Base-by-base conservation (phyloP, 768 basidiomycete genomes). In the Tylopilus felleus region DNA sequence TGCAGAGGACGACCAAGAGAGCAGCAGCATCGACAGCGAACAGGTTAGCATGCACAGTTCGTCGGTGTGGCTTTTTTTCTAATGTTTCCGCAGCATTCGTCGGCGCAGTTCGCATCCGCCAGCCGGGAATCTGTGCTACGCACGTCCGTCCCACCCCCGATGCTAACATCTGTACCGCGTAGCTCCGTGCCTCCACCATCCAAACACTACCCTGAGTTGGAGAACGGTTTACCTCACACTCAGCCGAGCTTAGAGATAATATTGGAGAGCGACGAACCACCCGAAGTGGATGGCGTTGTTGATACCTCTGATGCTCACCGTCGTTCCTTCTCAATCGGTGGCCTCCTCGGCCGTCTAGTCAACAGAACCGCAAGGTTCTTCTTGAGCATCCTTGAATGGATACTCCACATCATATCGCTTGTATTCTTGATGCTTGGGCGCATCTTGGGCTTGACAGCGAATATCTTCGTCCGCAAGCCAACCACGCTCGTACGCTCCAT, bases 181-280 rank as follows among this genome's bases (percentile, higher is more conserved):
- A 56, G 63, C 19, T 78, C 80, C 14, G 68, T 72, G 19, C 79
- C 82, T 17, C 77, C 77, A 14, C 69, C 74, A 31, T 52, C 70
- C 59, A 53, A 60, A 45, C 28, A 51, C 53, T 33, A 51, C 44
- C 25, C 58, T 14, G 51, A 47, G 5, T 36, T 56, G 8, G 50
- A 67, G 14, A 61, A 71, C n/a, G 55, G 62, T 10, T 63, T 67
- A 8, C 58, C 65, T 35, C 75, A 80, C 23, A 69, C 76, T 28
- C 81, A 82, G 53, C 74, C 78, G 58, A 78, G 80, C 2, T 76
- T 90, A 25, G 72, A 80, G 22, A 80, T 84, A 8, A 86, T 90
- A 61, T 75, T 79, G 6, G 88, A 90, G 73, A 74, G 76, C 27
- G 82, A 89, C 4, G 86, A 88, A 63, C 75, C 70, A 25, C 64